Evolutionary conservation across 495 filamentous ascomycete species (phyloP).

Genomic region (Xylona heveae): DNA sequence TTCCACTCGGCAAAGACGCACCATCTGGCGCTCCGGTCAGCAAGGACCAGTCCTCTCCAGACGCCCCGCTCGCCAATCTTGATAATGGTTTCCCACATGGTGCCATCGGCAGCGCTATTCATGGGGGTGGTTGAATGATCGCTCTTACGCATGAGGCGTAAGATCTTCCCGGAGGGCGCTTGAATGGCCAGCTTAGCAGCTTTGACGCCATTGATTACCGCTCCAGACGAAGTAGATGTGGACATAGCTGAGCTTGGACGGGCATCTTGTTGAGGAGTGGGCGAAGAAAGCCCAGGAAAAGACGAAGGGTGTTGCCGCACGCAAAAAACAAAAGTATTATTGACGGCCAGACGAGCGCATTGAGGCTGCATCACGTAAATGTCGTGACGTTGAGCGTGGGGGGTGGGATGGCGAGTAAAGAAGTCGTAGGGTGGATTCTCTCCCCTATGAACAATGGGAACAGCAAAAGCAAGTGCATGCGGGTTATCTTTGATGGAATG

Average conservation of each 20-base stretch:
- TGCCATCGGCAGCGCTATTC: conserved; percentile 31
- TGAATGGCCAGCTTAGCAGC: conserved; percentile 93
- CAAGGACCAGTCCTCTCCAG: conserved; percentile 86
- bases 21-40: conserved; percentile 89
- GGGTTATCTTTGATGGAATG: conserved; percentile 88
- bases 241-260: conserved; percentile 67
- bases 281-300: conserved; percentile 27
- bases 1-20: conserved; percentile 98
- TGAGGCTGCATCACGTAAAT: conserved; percentile 93
- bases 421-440: conserved; percentile 90
- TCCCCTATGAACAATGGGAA: conserved; percentile 77
- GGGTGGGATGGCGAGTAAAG: conserved; percentile 79
- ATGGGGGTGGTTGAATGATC: conserved; percentile 31
- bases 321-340: conserved; percentile 95
- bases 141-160: conserved; percentile 72
- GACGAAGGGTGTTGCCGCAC: conserved; percentile 81
- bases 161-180: conserved; percentile 84
- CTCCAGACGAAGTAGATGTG: conserved; percentile 46
- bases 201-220: conserved; percentile 45
- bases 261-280: conserved; percentile 46
- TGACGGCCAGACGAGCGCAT: conserved; percentile 63
- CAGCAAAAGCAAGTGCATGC: conserved; percentile 71
- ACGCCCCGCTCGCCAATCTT: conserved; percentile 82
- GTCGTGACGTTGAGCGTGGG: conserved; percentile 88
- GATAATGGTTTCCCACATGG: conserved; percentile 91